Percentiles rank a stretch among this genome's conserved stretches.
These are phyloP conservation scores for Bonia amplexicaulis DNA, from an alignment of 176 grass and related monocot genomes.

Conservation along the genomic window DNA sequence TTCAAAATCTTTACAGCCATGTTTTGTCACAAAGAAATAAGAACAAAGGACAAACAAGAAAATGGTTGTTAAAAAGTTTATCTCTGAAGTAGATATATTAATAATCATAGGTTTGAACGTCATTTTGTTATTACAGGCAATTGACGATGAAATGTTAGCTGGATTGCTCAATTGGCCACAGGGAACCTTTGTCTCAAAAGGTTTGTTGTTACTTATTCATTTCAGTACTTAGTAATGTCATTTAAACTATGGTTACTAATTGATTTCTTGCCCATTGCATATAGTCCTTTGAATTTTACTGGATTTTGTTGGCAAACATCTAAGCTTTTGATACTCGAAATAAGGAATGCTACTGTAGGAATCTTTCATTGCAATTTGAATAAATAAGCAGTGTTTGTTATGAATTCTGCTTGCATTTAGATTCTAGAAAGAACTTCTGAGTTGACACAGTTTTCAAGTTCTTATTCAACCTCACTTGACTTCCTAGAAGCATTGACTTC, in stretches of 20 bases:
- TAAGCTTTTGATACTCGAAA: background rate
- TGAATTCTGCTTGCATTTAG: background rate
- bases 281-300: background rate
- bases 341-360: background rate
- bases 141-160: slow-evolving; percentile 95
- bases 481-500: background rate
- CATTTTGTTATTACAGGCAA: slow-evolving; percentile 46
- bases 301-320: too few species aligned
- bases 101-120: background rate
- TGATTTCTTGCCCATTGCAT: background rate
- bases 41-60: background rate
- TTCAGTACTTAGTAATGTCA: background rate
- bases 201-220: slow-evolving; percentile 25
- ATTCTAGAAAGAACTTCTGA: background rate
- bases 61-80: background rate
- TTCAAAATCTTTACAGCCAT: too few species aligned
- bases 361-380: background rate
- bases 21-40: too few species aligned
- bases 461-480: background rate
- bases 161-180: slow-evolving; percentile 82
- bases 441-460: background rate
- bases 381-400: background rate
- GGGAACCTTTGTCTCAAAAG: slow-evolving; percentile 89
- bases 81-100: background rate
- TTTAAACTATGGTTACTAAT: background rate